Evolutionary conservation across 148 eudicot species (phyloP).

Genomic region (Talinum fruticosum): DNA sequence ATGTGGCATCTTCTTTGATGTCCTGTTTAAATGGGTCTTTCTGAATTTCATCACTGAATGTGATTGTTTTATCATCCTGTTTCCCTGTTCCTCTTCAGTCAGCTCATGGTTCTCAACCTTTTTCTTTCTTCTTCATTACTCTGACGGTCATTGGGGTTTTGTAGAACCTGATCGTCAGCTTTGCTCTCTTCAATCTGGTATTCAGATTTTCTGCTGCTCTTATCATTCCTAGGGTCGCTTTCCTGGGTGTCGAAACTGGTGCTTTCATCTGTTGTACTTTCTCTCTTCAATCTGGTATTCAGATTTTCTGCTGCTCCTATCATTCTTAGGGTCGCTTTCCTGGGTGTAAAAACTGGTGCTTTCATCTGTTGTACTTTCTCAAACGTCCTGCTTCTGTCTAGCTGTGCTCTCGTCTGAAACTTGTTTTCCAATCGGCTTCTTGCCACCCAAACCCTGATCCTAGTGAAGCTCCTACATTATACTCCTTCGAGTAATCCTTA

Average conservation of each 20-base stretch:
- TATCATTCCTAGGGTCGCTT: conserved; percentile 16
- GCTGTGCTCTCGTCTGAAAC: conserved; percentile 44
- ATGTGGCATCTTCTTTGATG: conserved; percentile 26
- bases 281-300: conserved; percentile 15
- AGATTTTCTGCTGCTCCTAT: not conserved
- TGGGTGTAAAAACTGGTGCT: not conserved
- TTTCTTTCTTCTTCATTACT: conserved; percentile 2
- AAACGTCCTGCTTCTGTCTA: conserved; percentile 37
- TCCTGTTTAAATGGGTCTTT: conserved; percentile 23
- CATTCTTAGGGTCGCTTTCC: conserved; percentile 15
- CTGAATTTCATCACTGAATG: conserved; percentile 15
- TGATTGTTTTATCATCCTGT: conserved; percentile 19
- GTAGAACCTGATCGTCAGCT: conserved; percentile 9
- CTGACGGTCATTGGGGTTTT: not conserved
- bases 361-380: conserved; percentile 6
- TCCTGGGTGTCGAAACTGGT: not conserved
- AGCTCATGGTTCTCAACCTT: conserved; percentile 14
- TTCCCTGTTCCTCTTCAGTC: conserved; percentile 10
- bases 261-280: conserved; percentile 1
- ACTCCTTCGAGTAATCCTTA: not conserved
- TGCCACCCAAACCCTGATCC: conserved; percentile 26
- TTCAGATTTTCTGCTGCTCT: not conserved
- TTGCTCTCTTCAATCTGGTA: conserved; percentile 20
- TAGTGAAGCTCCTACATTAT: conserved; percentile 1
- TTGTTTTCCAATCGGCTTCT: conserved; percentile 37